Evolutionary conservation across 1,284 basidiomycete genomes (phyloP), one percentile per base, ranked within the genome.

Genomic region (Ganoderma lingzhi): DNA sequence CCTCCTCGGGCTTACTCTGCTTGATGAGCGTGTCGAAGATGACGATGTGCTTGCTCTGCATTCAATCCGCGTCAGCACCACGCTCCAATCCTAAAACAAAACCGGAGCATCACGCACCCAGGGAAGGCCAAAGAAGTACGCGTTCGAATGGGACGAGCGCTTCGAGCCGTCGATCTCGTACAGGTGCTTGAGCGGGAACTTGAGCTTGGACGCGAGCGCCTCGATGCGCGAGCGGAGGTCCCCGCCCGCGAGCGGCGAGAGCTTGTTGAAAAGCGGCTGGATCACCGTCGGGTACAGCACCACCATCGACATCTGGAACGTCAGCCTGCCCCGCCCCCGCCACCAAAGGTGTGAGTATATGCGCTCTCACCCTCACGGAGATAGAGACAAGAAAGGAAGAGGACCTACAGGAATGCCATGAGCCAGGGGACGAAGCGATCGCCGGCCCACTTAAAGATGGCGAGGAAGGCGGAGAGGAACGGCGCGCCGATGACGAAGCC

Each of bases 121-220:
- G 2, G 95, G 96, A 17, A 97, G 87, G 70, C 96, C 96, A 75
- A 96, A 97, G 85, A 97, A 97, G 84, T 96, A 96, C 60, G 97
- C 96, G 75, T 98, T 99, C 73, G 93, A 95, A 82, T 99, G 97
- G 2, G 94, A 93, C 79, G 93, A 96, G 65, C 97, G 90, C 84
- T 97, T 98, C 67, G 94, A 96, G 37, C 98, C 97, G 78, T 99
- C 97, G 76, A 99, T 98, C 78, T 98, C 96, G 81, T 98, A 99
- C 70, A 99, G 82, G 79, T 98, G 93, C 80, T 93, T 97, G 70
- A 99, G 85, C 0, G 97, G 97, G 88, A 99, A 99, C 68, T 92
- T 89, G 77, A 99, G 92, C 77, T 91, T 90, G 53, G 82, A 78
- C 0, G 96, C 94, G 32, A 98, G 85, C 0, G 81, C 79, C 76